Percentiles rank a stretch among this genome's conserved stretches.
Conservation (phyloP, 768 basidiomycete species). For the Rubroboletus pulcherrimus region DNA sequence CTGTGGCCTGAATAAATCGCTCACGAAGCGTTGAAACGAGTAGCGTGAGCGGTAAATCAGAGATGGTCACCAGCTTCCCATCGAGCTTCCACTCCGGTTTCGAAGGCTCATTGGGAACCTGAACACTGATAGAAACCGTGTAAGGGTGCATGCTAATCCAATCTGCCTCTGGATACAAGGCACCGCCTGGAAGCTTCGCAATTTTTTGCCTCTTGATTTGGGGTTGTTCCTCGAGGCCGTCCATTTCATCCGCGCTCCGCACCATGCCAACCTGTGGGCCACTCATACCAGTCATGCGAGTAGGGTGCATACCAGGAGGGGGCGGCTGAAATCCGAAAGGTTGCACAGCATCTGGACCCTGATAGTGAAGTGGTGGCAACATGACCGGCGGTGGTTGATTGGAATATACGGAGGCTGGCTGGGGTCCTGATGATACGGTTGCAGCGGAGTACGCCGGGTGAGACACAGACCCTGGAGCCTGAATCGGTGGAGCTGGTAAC, state of each 20-base stretch:
- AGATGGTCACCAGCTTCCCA: conserved; percentile 70
- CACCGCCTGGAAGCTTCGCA: conserved; percentile 80
- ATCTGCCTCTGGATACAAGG: conserved; percentile 80
- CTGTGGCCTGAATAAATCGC: conserved; percentile 75
- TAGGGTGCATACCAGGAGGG: conserved; percentile 63
- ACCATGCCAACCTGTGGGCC: conserved; percentile 67
- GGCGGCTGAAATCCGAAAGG: conserved; percentile 79
- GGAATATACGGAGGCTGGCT: conserved; percentile 74
- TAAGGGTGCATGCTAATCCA: conserved; percentile 92
- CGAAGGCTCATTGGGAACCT: conserved; percentile 75
- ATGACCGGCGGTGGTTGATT: conserved; percentile 63
- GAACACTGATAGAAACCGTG: conserved; percentile 80
- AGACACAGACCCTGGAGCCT: conserved; percentile 38
- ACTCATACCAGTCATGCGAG: conserved; percentile 59
- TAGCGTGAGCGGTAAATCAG: conserved; percentile 79
- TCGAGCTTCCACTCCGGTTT: conserved; percentile 95
- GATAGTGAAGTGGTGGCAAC: conserved; percentile 83
- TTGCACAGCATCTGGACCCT: conserved; percentile 70
- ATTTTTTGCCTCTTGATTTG: conserved; percentile 87
- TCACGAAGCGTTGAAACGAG: conserved; percentile 89
- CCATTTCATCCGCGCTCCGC: conserved; percentile 79
- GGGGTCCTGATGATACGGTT: conserved; percentile 87
- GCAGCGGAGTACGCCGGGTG: conserved; percentile 71
- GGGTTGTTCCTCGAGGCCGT: conserved; percentile 63
- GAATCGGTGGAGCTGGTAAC: conserved; percentile 64